Evolutionary conservation across 257 asterid genomes (phyloP).

Genomic region (Buddleja alternifolia): DNA sequence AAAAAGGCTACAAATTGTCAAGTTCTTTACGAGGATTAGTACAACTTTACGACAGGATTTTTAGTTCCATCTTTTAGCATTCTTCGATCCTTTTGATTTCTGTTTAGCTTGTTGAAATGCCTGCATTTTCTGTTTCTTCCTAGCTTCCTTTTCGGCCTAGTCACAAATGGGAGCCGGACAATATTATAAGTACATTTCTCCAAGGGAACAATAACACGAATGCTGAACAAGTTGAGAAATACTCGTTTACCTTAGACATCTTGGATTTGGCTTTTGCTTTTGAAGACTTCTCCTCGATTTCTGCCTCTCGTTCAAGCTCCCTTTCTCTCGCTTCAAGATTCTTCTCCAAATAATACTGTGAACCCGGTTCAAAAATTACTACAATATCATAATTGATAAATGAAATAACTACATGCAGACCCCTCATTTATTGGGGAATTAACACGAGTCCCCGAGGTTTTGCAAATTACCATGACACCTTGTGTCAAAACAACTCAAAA

Average conservation of each 20-base stretch:
- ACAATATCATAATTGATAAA: not conserved
- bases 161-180: not conserved
- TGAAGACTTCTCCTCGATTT: constrained; percentile 87
- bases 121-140: too few species aligned
- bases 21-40: not conserved
- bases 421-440: too few species aligned
- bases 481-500: too few species aligned
- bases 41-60: too few species aligned
- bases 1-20: not conserved
- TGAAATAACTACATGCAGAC: too few species aligned
- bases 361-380: not conserved
- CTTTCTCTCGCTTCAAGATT: constrained; percentile 90
- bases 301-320: constrained; percentile 97
- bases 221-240: too few species aligned
- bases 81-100: constrained; percentile 26
- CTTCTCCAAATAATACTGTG: constrained; percentile 98
- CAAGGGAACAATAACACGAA: not conserved
- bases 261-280: constrained; percentile 96
- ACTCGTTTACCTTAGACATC: constrained; percentile 84
- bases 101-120: too few species aligned
- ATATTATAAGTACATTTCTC: too few species aligned
- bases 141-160: too few species aligned
- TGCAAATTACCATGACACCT: too few species aligned
- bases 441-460: too few species aligned
- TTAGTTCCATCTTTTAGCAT: constrained; percentile 29